Conservation (phyloP, 768 basidiomycete genomes). For the Fomitopsis pulvina region DNA sequence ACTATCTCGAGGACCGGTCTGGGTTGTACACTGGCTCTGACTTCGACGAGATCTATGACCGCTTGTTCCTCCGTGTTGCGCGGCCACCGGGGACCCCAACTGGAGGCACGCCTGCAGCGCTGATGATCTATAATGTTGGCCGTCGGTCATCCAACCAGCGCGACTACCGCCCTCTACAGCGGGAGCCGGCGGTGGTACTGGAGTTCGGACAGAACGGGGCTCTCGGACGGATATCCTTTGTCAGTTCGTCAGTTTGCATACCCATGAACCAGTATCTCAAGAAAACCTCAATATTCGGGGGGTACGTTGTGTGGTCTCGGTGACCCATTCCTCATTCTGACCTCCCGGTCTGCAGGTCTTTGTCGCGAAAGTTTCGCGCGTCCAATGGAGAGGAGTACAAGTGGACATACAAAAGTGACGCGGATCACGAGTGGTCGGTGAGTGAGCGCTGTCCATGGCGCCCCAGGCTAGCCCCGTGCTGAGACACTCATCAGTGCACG, state of each 20-base stretch:
- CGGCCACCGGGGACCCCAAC: constrained; percentile 29
- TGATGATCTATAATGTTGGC: constrained; percentile 61
- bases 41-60: constrained; percentile 76
- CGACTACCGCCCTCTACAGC: constrained; percentile 40
- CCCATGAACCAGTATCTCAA: constrained; percentile 61
- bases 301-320: constrained; percentile 34
- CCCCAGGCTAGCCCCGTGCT: not conserved
- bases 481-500: constrained; percentile 38
- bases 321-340: not conserved
- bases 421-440: constrained; percentile 73
- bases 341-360: constrained; percentile 36
- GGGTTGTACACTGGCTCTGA: constrained; percentile 48
- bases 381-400: constrained; percentile 67
- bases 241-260: constrained; percentile 35
- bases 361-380: constrained; percentile 60
- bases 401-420: constrained; percentile 51
- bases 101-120: constrained; percentile 16
- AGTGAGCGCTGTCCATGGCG: constrained; percentile 24
- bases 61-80: constrained; percentile 59
- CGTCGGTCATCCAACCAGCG: constrained; percentile 56
- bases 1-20: constrained; percentile 64
- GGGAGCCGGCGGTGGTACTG: constrained; percentile 49
- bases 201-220: constrained; percentile 53
- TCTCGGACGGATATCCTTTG: constrained; percentile 55
- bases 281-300: constrained; percentile 58